Evolutionary conservation across 805 yeast species (phyloP).

Genomic region (Metschnikowia peoriensis): DNA sequence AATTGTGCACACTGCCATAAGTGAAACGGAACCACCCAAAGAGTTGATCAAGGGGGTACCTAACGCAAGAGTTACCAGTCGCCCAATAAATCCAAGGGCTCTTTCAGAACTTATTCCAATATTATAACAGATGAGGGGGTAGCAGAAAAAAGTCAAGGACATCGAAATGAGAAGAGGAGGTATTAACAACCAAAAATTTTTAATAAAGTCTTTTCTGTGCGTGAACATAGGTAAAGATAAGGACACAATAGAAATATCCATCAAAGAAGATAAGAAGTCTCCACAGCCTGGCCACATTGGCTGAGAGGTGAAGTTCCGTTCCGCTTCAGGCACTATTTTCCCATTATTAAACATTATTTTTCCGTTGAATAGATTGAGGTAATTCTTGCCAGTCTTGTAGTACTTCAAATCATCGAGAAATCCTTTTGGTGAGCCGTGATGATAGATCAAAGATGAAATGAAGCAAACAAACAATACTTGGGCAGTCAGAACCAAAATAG

Average conservation of each 20-base stretch:
- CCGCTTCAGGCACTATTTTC: slow-evolving; percentile 12
- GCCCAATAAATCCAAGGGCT: slow-evolving; percentile 72
- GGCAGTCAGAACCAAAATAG: slow-evolving; percentile 66
- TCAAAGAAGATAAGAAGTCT: slow-evolving; percentile 63
- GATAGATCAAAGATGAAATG: slow-evolving; percentile 54
- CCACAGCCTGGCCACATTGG: slow-evolving; percentile 77
- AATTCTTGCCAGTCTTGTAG: slow-evolving; percentile 70
- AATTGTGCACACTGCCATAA: slow-evolving; percentile 78
- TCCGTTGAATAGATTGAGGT: slow-evolving; percentile 54
- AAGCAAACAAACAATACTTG: slow-evolving; percentile 62
- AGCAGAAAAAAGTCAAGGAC: slow-evolving; percentile 58
- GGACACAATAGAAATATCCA: slow-evolving; percentile 77
- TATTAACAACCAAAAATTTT: slow-evolving; percentile 56
- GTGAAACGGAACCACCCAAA: slow-evolving; percentile 63
- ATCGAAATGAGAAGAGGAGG: slow-evolving; percentile 59
- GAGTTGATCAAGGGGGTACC: slow-evolving; percentile 74
- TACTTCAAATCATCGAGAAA: slow-evolving; percentile 51
- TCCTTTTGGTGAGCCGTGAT: slow-evolving; percentile 39
- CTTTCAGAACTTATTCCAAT: slow-evolving; percentile 61
- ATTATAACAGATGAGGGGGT: slow-evolving; percentile 66
- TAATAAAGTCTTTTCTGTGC: slow-evolving; percentile 60
- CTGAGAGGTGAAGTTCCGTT: slow-evolving; percentile 25
- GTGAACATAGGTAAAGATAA: slow-evolving; percentile 76
- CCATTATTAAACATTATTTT: slow-evolving; percentile 30
- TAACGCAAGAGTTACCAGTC: slow-evolving; percentile 75